phyloP scores from a whole-genome alignment of 176 grass and related monocot genomes.

The Guadua angustifolia region DNA sequence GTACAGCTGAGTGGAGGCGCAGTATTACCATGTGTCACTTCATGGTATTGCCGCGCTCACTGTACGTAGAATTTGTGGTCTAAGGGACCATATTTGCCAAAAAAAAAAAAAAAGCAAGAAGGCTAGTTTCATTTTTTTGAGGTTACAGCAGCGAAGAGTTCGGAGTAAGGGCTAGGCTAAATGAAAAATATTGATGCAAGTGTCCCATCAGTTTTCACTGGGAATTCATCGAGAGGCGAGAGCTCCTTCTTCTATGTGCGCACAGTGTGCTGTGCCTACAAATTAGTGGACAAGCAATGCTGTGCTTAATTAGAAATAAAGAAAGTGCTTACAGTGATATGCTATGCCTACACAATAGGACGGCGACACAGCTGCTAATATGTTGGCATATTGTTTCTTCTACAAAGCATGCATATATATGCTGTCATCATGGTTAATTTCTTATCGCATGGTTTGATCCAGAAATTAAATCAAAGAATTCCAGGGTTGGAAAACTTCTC shows the following conservation, averaged over 20 bases:
- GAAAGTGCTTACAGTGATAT: constrained; percentile 19
- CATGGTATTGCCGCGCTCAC: no score
- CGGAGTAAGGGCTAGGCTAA: not conserved
- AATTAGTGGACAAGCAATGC: constrained; percentile 49
- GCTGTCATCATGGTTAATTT: not conserved
- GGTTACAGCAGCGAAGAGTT: no score
- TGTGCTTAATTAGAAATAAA: constrained; percentile 44
- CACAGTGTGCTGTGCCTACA: constrained; percentile 46
- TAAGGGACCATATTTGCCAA: no score
- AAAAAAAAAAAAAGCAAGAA: no score
- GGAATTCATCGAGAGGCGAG: constrained; percentile 45
- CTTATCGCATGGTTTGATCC: not conserved
- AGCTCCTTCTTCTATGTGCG: constrained; percentile 40
- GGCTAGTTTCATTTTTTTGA: no score
- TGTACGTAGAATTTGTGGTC: no score
- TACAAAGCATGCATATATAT: not conserved
- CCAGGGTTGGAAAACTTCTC: not conserved
- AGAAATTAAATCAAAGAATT: constrained; percentile 24
- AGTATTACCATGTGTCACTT: no score
- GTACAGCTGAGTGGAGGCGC: no score
- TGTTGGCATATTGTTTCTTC: constrained; percentile 1
- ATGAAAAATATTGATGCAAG: constrained; percentile 16
- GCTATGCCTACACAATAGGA: constrained; percentile 26
- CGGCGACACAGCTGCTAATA: constrained; percentile 21
- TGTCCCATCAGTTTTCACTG: constrained; percentile 50